These are phyloP conservation scores for Clathrus columnatus DNA, from an alignment of 768 basidiomycete species.

Conservation along the genomic window DNA sequence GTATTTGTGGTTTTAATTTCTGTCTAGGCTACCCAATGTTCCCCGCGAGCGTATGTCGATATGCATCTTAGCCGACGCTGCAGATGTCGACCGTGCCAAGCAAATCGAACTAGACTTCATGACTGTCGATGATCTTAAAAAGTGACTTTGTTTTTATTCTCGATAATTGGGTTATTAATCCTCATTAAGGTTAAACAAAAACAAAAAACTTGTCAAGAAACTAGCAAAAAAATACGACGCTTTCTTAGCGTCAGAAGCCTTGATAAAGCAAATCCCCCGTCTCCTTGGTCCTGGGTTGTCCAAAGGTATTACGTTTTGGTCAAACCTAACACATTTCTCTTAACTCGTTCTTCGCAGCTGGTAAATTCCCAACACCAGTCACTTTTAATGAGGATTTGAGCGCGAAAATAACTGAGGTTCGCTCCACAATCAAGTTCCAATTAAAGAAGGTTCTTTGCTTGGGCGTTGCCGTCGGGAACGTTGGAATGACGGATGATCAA, in stretches of 20 bases:
- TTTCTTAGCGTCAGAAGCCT: conserved; percentile 92
- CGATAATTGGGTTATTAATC: no score
- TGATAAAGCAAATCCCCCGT: conserved; percentile 99
- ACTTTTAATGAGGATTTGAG: conserved; percentile 87
- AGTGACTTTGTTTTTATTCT: no score
- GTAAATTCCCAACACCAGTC: conserved; percentile 98
- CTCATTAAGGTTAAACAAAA: conserved; percentile 85
- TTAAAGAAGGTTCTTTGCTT: conserved; percentile 98
- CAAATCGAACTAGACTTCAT: conserved; percentile 98
- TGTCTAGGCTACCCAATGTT: conserved; percentile 79
- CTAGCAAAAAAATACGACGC: conserved; percentile 99
- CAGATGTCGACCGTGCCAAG: conserved; percentile 98
- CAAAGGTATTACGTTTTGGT: conserved; percentile 55
- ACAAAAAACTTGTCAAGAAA: no score
- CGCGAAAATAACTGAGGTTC: no score
- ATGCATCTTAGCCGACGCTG: conserved; percentile 98
- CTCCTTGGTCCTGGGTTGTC: conserved; percentile 98
- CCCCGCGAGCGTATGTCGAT: conserved; percentile 99
- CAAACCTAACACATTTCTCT: background rate
- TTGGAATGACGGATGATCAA: no score
- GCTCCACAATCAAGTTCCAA: conserved; percentile 99
- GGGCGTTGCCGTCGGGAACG: conserved; percentile 97
- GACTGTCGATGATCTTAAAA: conserved; percentile 99
- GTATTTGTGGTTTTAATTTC: background rate
- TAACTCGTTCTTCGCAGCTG: conserved; percentile 53